Evolutionary conservation across 768 basidiomycete species (phyloP).

Genomic region (Cyclocybe aegerita): DNA sequence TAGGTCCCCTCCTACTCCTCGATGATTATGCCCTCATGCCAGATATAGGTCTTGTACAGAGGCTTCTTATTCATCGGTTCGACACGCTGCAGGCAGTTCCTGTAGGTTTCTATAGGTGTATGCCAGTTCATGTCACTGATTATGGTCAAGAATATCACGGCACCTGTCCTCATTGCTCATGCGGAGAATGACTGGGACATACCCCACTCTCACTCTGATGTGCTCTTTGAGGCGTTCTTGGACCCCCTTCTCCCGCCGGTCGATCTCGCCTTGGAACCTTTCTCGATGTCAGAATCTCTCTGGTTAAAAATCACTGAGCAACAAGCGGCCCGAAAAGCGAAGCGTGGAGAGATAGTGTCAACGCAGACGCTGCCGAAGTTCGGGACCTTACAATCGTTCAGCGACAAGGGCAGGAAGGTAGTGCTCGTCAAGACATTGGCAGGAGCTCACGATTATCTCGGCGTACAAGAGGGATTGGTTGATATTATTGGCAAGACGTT

Average conservation of each 20-base stretch:
- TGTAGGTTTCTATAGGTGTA: conserved; percentile 35
- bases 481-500: conserved; percentile 53
- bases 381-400: conserved; percentile 58
- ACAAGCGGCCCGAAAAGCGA: conserved; percentile 36
- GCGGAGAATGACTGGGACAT: conserved; percentile 81
- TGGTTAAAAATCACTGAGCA: conserved; percentile 44
- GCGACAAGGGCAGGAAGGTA: conserved; percentile 43
- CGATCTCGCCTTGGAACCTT: conserved; percentile 24
- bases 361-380: conserved; percentile 51
- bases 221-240: conserved; percentile 71
- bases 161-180: conserved; percentile 73
- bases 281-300: conserved; percentile 30
- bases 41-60: conserved; percentile 46
- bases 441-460: conserved; percentile 65
- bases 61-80: conserved; percentile 50
- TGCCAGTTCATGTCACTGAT: neutral
- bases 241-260: conserved; percentile 58
- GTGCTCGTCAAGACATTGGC: conserved; percentile 59
- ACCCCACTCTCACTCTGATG: conserved; percentile 68
- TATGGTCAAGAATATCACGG: conserved; percentile 56
- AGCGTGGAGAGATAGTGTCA: conserved; percentile 44
- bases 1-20: conserved; percentile 37
- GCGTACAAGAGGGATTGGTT: conserved; percentile 70
- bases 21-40: neutral
- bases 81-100: conserved; percentile 62